These are phyloP conservation scores for Aspergillus hortae DNA, from an alignment of 2,329 filamentous ascomycete species.

Conservation along the genomic window DNA sequence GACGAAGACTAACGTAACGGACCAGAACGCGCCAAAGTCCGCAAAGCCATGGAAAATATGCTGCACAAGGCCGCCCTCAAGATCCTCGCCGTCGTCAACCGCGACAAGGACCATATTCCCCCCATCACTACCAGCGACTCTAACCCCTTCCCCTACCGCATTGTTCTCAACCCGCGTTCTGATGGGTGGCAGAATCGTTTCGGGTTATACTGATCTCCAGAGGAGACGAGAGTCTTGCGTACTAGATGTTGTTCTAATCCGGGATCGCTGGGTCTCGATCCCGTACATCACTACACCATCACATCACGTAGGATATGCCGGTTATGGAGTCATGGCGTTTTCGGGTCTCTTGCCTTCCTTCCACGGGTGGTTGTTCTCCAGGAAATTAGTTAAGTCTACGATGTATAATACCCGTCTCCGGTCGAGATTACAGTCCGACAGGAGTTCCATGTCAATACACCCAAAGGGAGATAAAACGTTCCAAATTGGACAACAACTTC, in stretches of 20 bases:
- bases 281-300: neutral
- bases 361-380: no score
- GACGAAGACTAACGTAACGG: no score
- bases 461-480: slow-evolving; percentile 1
- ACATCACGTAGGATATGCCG: neutral
- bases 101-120: slow-evolving; percentile 92
- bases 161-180: slow-evolving; percentile 79
- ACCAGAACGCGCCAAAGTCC: slow-evolving; percentile 79
- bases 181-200: slow-evolving; percentile 76
- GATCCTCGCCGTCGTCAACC: slow-evolving; percentile 81
- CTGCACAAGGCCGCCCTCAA: slow-evolving; percentile 84
- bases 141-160: slow-evolving; percentile 94
- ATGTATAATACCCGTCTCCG: neutral
- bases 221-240: neutral
- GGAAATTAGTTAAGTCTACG: neutral
- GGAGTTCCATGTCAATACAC: neutral
- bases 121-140: slow-evolving; percentile 88
- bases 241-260: neutral
- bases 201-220: slow-evolving; percentile 60
- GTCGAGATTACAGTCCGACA: neutral
- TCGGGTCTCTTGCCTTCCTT: neutral
- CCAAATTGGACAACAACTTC: neutral
- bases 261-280: slow-evolving; percentile 2
- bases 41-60: slow-evolving; percentile 85
- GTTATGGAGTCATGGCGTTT: neutral